Base-by-base conservation (phyloP, 495 filamentous ascomycete species). In the Penicillium chermesinum region DNA sequence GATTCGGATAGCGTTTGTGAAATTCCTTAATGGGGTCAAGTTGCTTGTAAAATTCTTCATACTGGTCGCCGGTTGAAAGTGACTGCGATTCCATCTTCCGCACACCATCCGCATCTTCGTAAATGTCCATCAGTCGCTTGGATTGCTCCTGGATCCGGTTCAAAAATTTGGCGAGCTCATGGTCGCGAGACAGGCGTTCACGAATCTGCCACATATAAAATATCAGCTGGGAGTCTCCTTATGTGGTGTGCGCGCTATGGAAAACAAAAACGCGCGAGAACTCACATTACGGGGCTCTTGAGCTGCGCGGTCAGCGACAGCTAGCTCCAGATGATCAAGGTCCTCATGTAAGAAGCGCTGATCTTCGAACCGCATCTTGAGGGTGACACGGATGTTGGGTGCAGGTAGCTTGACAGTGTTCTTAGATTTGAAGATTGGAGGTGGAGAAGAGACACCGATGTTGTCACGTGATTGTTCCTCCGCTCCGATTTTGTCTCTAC, bases 271-370 rank as follows among this genome's bases (percentile, higher is more conserved):
- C 30, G 30, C n/a, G 12, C 21, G 41, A 37, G 18, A 16, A 79
- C 82, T 60, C 73, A 94, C 91, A 61, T 90, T 85, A 71, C 85
- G 86, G 18, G 91, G 91, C 46, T 96, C 88, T 48, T 95, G 88
- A 36, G 84, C 74, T 41, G 89, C 80, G 49, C 91, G 85, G 63
- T 97, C 93, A 17, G 87, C 86, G 57, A 96, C 86, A 25, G 88
- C 93, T 66, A 93, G 88, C 72, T 97, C 93, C 40, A 97, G 74
- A 50, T 94, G 79, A 75, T 98, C 93, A 15, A 96, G 74, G 64
- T 97, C 91, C 79, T 98, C 93, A 51, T 95, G 91, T 50, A 96
- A 76, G 59, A 86, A 89, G 56, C 93, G 76, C 67, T 96, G 86
- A 48, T 96, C 89, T 73, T 98, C 93, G 44, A 95, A 70, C 49